Conservation (phyloP, 768 basidiomycete genomes). For the Amanita rubescens region DNA sequence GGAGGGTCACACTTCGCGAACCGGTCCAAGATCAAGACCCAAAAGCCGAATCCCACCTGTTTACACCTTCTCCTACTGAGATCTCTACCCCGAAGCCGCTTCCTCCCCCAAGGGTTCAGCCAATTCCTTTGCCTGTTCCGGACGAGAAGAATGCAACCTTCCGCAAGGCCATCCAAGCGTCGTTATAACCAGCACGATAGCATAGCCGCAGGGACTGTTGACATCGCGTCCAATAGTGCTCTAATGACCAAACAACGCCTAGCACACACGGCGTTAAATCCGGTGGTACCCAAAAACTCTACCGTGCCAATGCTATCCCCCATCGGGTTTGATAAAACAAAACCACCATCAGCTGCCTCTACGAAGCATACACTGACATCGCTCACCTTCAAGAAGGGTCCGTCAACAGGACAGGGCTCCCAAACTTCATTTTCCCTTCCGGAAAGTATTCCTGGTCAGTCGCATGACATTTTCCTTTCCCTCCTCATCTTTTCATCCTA, state of each 20-base stretch:
- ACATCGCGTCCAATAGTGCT: slow-evolving; percentile 22
- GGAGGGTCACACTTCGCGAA: background rate
- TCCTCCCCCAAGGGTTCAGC: slow-evolving; percentile 7
- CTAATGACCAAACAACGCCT: slow-evolving; percentile 48
- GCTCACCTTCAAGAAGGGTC: slow-evolving; percentile 40
- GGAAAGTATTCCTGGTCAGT: background rate
- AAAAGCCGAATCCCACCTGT: background rate
- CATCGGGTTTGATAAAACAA: slow-evolving; percentile 3
- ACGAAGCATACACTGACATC: slow-evolving; percentile 8
- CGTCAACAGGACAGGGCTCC: background rate
- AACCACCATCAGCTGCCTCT: slow-evolving; percentile 2
- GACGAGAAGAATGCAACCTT: slow-evolving; percentile 5
- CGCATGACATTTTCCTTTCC: background rate
- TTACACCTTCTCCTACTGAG: slow-evolving; percentile 1
- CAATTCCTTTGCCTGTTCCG: slow-evolving; percentile 10
- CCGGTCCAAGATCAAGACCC: background rate
- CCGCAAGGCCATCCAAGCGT: slow-evolving; percentile 14
- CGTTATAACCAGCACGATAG: slow-evolving; percentile 18
- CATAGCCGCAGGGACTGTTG: slow-evolving; percentile 10
- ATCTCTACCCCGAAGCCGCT: slow-evolving; percentile 5
- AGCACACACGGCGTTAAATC: slow-evolving; percentile 30
- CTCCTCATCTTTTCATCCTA: background rate
- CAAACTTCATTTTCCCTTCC: background rate
- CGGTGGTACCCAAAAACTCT: slow-evolving; percentile 28
- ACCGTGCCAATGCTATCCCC: slow-evolving; percentile 9